These are phyloP conservation scores for Astragalus glycyphyllos DNA, from an alignment of 306 rosid genomes.

Conservation along the genomic window DNA sequence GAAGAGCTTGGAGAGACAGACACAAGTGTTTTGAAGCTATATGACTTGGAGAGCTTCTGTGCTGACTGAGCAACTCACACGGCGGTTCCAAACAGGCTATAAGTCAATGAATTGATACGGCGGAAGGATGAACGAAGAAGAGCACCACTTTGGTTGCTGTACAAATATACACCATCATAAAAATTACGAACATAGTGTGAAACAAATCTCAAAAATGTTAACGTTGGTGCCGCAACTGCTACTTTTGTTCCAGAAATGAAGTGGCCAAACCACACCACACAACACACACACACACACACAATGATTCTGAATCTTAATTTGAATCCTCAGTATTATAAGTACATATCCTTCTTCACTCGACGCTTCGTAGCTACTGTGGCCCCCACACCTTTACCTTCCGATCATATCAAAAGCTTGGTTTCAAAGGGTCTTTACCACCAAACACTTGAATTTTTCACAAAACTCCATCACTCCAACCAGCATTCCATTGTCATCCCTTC, in stretches of 20 bases:
- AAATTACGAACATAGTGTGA: too few species aligned
- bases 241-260: not conserved
- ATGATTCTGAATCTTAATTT: not conserved
- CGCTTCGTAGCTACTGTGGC: constrained; percentile 14
- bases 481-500: constrained; percentile 38
- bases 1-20: too few species aligned
- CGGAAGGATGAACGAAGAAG: too few species aligned
- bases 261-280: not conserved
- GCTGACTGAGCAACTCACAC: too few species aligned
- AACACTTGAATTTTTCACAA: constrained; percentile 52
- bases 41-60: too few species aligned
- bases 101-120: too few species aligned
- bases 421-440: constrained; percentile 51
- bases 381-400: constrained; percentile 37
- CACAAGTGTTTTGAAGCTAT: too few species aligned
- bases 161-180: too few species aligned
- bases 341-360: constrained; percentile 40
- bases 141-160: too few species aligned
- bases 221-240: too few species aligned
- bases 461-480: constrained; percentile 46
- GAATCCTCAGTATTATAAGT: constrained; percentile 4
- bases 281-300: not conserved
- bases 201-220: too few species aligned
- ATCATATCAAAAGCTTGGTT: constrained; percentile 54
- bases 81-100: too few species aligned